These are phyloP conservation scores for Thuja plicata DNA, from an alignment of 83 land plant genomes.

Conservation along the genomic window DNA sequence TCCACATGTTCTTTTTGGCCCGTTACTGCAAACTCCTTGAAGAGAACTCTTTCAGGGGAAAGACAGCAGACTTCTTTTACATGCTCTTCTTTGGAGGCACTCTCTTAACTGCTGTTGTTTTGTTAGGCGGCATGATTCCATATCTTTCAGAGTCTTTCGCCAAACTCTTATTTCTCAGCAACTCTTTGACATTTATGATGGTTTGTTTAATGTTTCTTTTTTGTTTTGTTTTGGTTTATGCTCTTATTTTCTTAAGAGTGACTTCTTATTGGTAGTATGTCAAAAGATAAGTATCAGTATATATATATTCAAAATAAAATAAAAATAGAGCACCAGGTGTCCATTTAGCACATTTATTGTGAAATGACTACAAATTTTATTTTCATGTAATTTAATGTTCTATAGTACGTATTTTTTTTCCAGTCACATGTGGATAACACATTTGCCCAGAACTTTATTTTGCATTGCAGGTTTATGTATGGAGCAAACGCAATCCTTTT, in stretches of 20 bases:
- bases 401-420: neutral
- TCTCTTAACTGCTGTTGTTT: constrained; percentile 79
- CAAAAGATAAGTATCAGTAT: neutral
- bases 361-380: neutral
- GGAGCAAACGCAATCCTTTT: constrained; percentile 98
- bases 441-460: neutral
- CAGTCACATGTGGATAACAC: neutral
- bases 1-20: constrained; percentile 98
- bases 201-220: constrained; percentile 38
- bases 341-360: neutral
- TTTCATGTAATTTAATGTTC: neutral
- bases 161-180: constrained; percentile 87
- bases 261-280: neutral
- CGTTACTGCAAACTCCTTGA: constrained; percentile 98
- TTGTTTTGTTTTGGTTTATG: constrained; percentile 8
- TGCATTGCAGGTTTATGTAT: constrained; percentile 84
- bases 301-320: neutral
- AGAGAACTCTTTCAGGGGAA: constrained; percentile 96
- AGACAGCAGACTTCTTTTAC: constrained; percentile 97
- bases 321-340: neutral
- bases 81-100: constrained; percentile 97
- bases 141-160: constrained; percentile 83
- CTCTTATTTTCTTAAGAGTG: neutral
- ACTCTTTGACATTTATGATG: constrained; percentile 99
- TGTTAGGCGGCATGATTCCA: constrained; percentile 86